A percentile compares a stretch with the other conserved stretches of the same genome.
Conservation (phyloP, 2,329 filamentous ascomycete species). For the Fusarium denticulatum region DNA sequence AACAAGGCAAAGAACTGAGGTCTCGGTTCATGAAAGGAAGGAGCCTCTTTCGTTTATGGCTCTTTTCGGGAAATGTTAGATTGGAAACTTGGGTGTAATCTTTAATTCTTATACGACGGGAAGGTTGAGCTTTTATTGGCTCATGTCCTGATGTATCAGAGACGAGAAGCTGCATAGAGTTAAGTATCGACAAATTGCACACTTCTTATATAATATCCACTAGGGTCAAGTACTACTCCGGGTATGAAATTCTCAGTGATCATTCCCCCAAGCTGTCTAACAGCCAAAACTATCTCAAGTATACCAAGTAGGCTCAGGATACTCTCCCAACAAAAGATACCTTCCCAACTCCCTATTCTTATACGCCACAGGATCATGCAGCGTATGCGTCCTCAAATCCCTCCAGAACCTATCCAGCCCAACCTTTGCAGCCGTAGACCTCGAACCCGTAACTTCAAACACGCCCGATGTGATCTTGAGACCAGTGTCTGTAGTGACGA, state of each 20-base stretch:
- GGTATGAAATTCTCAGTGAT: accelerated
- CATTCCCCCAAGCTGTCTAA: accelerated
- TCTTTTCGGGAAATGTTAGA: accelerated
- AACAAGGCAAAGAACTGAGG: background rate
- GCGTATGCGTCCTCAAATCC: constrained; percentile 71
- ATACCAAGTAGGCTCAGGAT: constrained; percentile 53
- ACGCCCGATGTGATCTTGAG: constrained; percentile 60
- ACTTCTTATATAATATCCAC: accelerated
- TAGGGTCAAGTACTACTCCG: accelerated
- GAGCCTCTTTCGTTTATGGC: accelerated
- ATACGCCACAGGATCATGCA: constrained; percentile 75
- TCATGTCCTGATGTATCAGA: accelerated
- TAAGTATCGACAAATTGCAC: accelerated
- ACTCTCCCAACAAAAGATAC: constrained; percentile 65
- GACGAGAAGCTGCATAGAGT: no score
- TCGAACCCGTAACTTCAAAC: constrained; percentile 64
- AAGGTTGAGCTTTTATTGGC: accelerated
- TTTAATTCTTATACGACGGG: accelerated
- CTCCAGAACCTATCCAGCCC: constrained; percentile 74
- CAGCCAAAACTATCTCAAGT: background rate
- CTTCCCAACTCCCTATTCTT: constrained; percentile 71
- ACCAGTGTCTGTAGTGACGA: constrained; percentile 61
- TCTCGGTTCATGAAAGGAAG: accelerated
- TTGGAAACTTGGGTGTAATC: no score
- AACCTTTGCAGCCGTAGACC: constrained; percentile 65